These are phyloP conservation scores for Podospora australis DNA, from an alignment of 495 filamentous ascomycete genomes.

Conservation along the genomic window DNA sequence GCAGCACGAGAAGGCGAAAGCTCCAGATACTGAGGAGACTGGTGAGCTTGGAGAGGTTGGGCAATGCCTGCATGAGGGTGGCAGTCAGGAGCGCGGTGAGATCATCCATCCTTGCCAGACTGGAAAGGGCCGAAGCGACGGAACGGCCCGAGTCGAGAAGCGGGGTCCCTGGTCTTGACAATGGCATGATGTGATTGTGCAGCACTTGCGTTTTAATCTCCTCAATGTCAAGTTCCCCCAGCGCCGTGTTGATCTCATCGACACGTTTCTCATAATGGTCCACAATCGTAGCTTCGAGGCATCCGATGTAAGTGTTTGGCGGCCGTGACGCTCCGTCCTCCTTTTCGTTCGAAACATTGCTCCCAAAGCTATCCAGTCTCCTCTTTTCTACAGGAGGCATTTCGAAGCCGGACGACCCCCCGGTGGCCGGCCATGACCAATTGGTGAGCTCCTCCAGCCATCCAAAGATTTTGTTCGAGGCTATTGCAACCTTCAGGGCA, in stretches of 20 bases:
- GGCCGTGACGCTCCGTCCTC: neutral
- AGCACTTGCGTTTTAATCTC: slow-evolving; percentile 87
- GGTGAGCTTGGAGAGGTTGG: slow-evolving; percentile 67
- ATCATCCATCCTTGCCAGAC: slow-evolving; percentile 59
- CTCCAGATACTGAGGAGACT: slow-evolving; percentile 68
- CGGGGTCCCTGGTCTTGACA: slow-evolving; percentile 46
- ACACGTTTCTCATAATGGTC: slow-evolving; percentile 64
- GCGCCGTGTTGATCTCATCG: slow-evolving; percentile 66
- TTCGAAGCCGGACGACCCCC: slow-evolving; percentile 49
- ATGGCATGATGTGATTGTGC: slow-evolving; percentile 61
- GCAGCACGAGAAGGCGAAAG: slow-evolving; percentile 65
- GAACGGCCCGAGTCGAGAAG: slow-evolving; percentile 38
- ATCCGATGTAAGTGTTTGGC: slow-evolving; percentile 56
- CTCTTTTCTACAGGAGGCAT: slow-evolving; percentile 40
- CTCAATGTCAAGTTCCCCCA: slow-evolving; percentile 78
- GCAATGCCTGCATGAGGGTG: slow-evolving; percentile 78
- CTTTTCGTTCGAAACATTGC: neutral
- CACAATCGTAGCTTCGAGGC: slow-evolving; percentile 55
- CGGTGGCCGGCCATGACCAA: slow-evolving; percentile 66
- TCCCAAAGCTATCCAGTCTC: slow-evolving; percentile 20
- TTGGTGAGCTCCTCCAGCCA: slow-evolving; percentile 71
- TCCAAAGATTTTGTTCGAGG: slow-evolving; percentile 62
- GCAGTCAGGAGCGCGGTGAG: slow-evolving; percentile 85
- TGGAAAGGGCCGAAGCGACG: slow-evolving; percentile 42
- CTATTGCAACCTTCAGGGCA: slow-evolving; percentile 66